Evolutionary conservation across 805 yeast species (phyloP), one percentile per base, ranked within the genome.

Genomic region (Cyberlindnera veronae): DNA sequence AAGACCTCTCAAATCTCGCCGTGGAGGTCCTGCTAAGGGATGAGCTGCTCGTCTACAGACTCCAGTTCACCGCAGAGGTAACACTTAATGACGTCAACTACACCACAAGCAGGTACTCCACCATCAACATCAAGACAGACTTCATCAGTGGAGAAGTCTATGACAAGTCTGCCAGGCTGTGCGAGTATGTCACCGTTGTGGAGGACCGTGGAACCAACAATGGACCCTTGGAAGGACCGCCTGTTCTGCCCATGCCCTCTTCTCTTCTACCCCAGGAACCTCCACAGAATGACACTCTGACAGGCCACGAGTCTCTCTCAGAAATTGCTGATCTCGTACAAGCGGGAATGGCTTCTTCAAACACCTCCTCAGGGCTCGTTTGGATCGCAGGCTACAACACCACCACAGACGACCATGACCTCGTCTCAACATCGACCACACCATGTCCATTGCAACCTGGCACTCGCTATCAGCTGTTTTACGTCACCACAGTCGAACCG

Each of bases 361-460:
- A 13, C n/a, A 12, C 28, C 14, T 24, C 28, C 5, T 24, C 28
- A 6, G 11, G 14, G 8, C 12, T 33, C 11, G 8, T 30, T 5
- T 38, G 41, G 41, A 33, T 38, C 16, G 19, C 41, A 2, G 41
- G 36, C 12, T 38, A 38, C 22, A 34, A 38, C 20, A 21, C 32
- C 5, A 20, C 29, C n/a, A n/a, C n/a, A n/a, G n/a, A n/a, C 6
- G 27, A n/a, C n/a, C 6, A 11, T 8, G 22, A 21, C 3, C n/a
- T 14, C 15, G 32, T 14, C 15, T 12, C 32, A 15, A 29, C 20
- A 11, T 19, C 34, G 7, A n/a, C 4, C 8, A 20, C 8, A 7
- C 26, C 23, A 2, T 51, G 68, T 52, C 55, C 76, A 34, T 45
- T 67, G 21, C 44, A 34, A 19, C 29, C 33, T 9, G 49, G 53